These are phyloP conservation scores for Thamnidium elegans DNA, from an alignment of 192 early-diverging fungal species.

Conservation along the genomic window DNA sequence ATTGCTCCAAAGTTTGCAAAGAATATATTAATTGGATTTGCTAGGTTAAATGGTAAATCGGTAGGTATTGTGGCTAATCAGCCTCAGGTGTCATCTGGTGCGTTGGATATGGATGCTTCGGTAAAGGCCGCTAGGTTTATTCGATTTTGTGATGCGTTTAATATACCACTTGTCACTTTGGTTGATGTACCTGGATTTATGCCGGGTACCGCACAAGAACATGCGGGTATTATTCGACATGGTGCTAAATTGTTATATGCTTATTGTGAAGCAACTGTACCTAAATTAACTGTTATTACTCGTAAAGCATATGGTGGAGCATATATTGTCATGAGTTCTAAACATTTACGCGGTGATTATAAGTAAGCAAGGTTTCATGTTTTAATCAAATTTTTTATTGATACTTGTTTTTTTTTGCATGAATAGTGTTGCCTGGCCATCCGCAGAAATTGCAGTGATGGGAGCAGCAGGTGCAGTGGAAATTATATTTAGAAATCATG, in stretches of 20 bases:
- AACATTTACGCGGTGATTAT: constrained; percentile 90
- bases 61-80: constrained; percentile 94
- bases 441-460: constrained; percentile 99
- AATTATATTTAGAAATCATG: constrained; percentile 84
- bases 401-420: neutral
- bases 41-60: constrained; percentile 78
- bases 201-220: constrained; percentile 92
- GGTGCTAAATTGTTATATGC: constrained; percentile 96
- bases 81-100: constrained; percentile 92
- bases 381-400: neutral
- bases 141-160: constrained; percentile 95
- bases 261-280: constrained; percentile 95
- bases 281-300: constrained; percentile 93
- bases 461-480: constrained; percentile 96
- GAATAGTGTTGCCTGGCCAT: constrained; percentile 87
- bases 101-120: constrained; percentile 91
- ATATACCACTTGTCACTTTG: constrained; percentile 89
- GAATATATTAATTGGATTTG: constrained; percentile 92
- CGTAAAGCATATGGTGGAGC: constrained; percentile 98
- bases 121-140: constrained; percentile 96
- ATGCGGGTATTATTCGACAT: constrained; percentile 93
- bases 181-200: constrained; percentile 98
- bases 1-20: constrained; percentile 88
- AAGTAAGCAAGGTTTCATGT: constrained; percentile 23
- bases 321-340: constrained; percentile 96